Evolutionary conservation across 1,284 basidiomycete species (phyloP).

Genomic region (Vanrija sp.): DNA sequence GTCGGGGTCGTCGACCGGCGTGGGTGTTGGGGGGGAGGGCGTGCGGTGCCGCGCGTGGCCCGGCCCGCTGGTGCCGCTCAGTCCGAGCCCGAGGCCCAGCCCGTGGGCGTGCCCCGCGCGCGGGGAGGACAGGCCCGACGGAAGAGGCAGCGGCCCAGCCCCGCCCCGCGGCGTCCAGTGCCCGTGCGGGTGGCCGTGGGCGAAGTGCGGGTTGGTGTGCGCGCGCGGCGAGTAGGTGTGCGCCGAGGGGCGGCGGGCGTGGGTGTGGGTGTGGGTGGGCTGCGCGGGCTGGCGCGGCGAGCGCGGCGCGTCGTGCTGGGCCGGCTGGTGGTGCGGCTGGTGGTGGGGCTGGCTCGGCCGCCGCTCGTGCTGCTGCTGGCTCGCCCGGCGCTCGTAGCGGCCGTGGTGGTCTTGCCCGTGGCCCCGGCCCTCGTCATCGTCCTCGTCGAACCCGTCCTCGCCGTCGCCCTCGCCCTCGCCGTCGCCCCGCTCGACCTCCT

Average conservation of each 20-base stretch:
- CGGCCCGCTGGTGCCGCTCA: too few species aligned
- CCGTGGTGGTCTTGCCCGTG: neutral
- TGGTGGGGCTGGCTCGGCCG: too few species aligned
- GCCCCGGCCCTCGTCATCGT: too few species aligned
- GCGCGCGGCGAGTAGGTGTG: neutral
- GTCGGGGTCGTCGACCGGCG: conserved; percentile 2
- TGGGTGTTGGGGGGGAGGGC: too few species aligned
- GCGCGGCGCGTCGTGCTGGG: neutral
- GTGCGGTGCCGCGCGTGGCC: too few species aligned
- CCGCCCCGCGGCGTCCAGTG: neutral
- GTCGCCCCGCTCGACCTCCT: too few species aligned
- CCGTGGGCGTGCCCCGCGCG: neutral
- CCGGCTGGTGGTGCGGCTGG: neutral
- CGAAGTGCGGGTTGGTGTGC: neutral
- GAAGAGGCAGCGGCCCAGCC: too few species aligned
- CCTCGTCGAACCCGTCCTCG: too few species aligned
- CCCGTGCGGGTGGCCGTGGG: neutral
- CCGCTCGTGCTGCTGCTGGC: too few species aligned
- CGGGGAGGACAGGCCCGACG: neutral
- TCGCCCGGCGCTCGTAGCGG: too few species aligned
- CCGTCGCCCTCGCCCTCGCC: neutral
- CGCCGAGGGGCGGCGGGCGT: neutral
- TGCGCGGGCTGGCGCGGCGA: neutral
- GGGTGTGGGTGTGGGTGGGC: neutral
- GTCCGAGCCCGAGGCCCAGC: neutral